These are phyloP conservation scores for Dryadomyces quercus-mongolicae DNA, from an alignment of 2,329 filamentous ascomycete genomes.

Conservation along the genomic window DNA sequence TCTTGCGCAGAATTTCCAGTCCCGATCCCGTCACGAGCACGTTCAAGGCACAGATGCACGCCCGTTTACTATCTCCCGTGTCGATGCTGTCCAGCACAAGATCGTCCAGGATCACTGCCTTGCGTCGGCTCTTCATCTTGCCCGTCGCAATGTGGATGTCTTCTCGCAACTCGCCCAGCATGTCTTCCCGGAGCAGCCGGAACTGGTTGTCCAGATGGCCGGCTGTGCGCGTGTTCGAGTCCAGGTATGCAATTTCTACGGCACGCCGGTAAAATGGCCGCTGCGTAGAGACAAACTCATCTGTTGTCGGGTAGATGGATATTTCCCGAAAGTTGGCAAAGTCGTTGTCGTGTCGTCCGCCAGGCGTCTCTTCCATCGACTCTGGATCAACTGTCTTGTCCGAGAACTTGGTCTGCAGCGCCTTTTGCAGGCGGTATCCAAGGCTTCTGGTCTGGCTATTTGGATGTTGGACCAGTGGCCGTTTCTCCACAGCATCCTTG, in stretches of 20 bases:
- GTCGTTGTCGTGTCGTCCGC: slow-evolving; percentile 66
- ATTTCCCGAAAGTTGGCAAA: slow-evolving; percentile 47
- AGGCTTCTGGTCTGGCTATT: not conserved
- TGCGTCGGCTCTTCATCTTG: slow-evolving; percentile 1
- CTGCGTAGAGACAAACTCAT: slow-evolving; percentile 46
- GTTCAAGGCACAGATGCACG: not conserved
- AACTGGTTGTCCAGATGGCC: slow-evolving; percentile 60
- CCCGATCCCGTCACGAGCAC: not conserved
- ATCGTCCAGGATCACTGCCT: not conserved
- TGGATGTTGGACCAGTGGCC: not conserved
- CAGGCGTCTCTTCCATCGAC: slow-evolving; percentile 25
- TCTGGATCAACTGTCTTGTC: not conserved
- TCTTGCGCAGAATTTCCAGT: not conserved
- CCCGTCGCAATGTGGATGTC: slow-evolving; percentile 45
- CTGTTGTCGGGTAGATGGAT: slow-evolving; percentile 50
- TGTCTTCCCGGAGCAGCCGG: slow-evolving; percentile 51
- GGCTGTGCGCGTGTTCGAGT: slow-evolving; percentile 24
- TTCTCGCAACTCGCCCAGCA: slow-evolving; percentile 36
- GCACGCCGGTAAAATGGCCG: slow-evolving; percentile 42
- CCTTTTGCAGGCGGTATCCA: slow-evolving; percentile 2
- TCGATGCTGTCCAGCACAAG: not conserved
- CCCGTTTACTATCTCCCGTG: not conserved
- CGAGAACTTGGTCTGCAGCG: not conserved
- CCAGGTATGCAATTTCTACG: slow-evolving; percentile 30
- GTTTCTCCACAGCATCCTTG: not conserved